A percentile compares a stretch with the other conserved stretches of the same genome.
Conservation (phyloP, 768 basidiomycete genomes). For the Hericium coralloides region DNA sequence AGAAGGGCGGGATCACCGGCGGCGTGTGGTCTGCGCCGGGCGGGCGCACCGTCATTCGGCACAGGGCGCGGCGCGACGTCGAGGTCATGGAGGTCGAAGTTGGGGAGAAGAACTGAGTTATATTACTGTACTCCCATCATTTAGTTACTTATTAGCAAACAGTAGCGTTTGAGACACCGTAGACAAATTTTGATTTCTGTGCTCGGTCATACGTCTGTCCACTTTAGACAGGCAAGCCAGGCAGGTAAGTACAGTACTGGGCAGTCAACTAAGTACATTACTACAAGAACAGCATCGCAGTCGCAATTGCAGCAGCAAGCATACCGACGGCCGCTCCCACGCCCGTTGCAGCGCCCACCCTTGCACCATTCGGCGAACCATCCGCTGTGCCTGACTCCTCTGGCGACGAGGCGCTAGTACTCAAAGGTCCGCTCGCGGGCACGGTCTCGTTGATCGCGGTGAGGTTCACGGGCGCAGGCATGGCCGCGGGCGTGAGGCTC, state of each 20-base stretch:
- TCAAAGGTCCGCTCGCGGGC: slow-evolving; percentile 7
- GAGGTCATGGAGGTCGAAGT: neutral
- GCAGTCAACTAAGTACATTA: too few relatives aligned
- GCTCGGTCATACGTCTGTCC: too few relatives aligned
- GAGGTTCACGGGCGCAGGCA: slow-evolving; percentile 30
- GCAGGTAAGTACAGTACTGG: too few relatives aligned
- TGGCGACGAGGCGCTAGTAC: neutral
- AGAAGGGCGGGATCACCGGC: slow-evolving; percentile 33
- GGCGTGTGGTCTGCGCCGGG: slow-evolving; percentile 30
- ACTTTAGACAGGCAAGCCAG: too few relatives aligned
- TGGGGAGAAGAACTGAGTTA: neutral
- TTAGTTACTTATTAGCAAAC: too few relatives aligned
- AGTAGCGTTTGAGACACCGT: too few relatives aligned
- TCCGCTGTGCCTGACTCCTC: neutral
- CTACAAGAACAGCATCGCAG: too few relatives aligned
- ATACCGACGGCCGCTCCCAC: too few relatives aligned
- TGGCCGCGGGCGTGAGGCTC: slow-evolving; percentile 21
- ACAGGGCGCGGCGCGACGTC: neutral
- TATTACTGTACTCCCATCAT: too few relatives aligned
- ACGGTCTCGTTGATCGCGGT: slow-evolving; percentile 20
- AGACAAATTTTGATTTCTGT: too few relatives aligned
- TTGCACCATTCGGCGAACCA: neutral
- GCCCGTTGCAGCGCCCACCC: neutral
- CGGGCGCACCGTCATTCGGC: slow-evolving; percentile 22
- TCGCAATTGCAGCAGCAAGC: too few relatives aligned